Conservation (phyloP, 352 stramenopile genomes). For the Peronosclerospora sorghi region DNA sequence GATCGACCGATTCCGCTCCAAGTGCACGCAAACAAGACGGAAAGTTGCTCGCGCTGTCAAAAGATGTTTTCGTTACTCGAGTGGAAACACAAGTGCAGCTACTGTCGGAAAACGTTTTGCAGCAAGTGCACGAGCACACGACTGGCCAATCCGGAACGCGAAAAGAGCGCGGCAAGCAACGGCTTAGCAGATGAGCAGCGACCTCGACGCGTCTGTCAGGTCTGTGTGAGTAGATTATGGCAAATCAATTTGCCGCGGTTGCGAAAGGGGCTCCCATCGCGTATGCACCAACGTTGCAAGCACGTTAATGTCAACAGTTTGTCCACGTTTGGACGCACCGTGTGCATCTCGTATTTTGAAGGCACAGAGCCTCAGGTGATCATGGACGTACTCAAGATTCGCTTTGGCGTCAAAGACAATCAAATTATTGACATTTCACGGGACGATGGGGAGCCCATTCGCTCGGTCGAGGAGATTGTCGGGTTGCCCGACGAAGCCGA, state of each 20-base stretch:
- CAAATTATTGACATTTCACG: slow-evolving; percentile 72
- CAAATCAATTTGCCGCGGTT: slow-evolving; percentile 71
- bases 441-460: slow-evolving; percentile 57
- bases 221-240: slow-evolving; percentile 67
- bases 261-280: slow-evolving; percentile 39
- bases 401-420: slow-evolving; percentile 61
- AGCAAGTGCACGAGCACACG: slow-evolving; percentile 77
- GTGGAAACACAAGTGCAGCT: slow-evolving; percentile 79
- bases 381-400: slow-evolving; percentile 65
- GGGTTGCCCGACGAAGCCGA: slow-evolving; percentile 48
- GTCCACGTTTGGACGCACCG: slow-evolving; percentile 62
- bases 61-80: slow-evolving; percentile 74
- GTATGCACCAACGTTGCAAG: slow-evolving; percentile 38
- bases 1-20: slow-evolving; percentile 65
- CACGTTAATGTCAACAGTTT: slow-evolving; percentile 70
- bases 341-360: slow-evolving; percentile 76
- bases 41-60: slow-evolving; percentile 55
- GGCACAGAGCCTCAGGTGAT: slow-evolving; percentile 63
- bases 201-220: slow-evolving; percentile 57
- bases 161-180: slow-evolving; percentile 34
- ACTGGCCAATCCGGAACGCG: slow-evolving; percentile 46
- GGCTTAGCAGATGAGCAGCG: slow-evolving; percentile 36
- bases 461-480: slow-evolving; percentile 28
- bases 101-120: slow-evolving; percentile 70
- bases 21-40: slow-evolving; percentile 44